Base-by-base conservation (phyloP, 2,329 filamentous ascomycete species). In the Aspergillus ochraceoroseus region DNA sequence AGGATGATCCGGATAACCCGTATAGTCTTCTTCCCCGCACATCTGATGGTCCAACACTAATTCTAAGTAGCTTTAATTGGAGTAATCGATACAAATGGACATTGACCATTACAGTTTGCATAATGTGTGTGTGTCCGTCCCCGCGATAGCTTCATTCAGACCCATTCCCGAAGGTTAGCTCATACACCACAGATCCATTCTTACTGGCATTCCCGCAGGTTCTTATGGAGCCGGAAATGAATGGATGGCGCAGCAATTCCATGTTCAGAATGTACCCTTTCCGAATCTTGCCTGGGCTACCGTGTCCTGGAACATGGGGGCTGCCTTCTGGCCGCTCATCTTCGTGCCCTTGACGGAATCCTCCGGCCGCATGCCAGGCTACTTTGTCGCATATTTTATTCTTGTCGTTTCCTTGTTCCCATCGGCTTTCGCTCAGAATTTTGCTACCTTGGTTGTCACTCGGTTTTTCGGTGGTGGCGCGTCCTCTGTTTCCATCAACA, bases 391-490 rank as follows among this genome's bases (percentile, higher is more conserved):
- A 2, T 70, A 70, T 41, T 55, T 64, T 5, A 53, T 65, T 15
- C 49, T 72, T 7, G 61, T 70, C 9, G 49, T 68, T 5, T 68
- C 66, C 13, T 53, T 69, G 3, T 61, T 72, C 26, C 62, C 63
- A 3, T 68, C 66, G 13, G 67, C 65, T 0, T 57, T 70, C 22
- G 67, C 69, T 2, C 55, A 62, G 3, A 71, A 71, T 37, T 71
- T 68, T 37, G 67, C 69, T 0, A 71, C 69, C 0, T 45, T 72
- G 2, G 61, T 71, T 2, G 57, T 70, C 0, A 67, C 66, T 2
- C 59, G 70, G 0, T 66, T 71, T 37, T 65, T 72, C 23, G 66
- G 66, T 2, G 70, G 70, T 1, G 64, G 67, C 2, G 65, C 62
- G 15, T 67, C 66, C 1, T 68, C 65, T 0, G 63, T 69, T 2